Conservation (phyloP, 2,329 filamentous ascomycete genomes). For the Cladosporium oxysporum region DNA sequence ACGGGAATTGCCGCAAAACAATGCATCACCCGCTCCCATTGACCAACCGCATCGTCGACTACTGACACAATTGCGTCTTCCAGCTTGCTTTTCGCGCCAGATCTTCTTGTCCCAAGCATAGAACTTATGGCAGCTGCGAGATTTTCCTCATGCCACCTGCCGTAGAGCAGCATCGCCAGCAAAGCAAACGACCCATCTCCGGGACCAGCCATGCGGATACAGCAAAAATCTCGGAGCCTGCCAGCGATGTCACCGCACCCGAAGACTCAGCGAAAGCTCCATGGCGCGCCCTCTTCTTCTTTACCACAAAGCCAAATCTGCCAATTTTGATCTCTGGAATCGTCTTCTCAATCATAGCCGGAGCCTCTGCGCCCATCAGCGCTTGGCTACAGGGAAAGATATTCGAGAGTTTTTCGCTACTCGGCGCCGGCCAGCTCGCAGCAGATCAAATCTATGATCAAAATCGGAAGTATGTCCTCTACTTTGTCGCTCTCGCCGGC, state of each 20-base stretch:
- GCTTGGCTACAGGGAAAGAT: conserved; percentile 73
- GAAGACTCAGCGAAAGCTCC: conserved; percentile 26
- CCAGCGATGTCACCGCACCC: conserved; percentile 13
- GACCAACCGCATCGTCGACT: not conserved
- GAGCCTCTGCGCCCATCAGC: conserved; percentile 64
- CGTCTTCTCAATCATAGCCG: conserved; percentile 58
- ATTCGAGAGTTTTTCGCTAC: conserved; percentile 70
- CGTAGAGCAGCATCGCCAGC: conserved; percentile 21
- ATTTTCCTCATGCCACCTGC: conserved; percentile 23
- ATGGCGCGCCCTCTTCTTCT: conserved; percentile 68
- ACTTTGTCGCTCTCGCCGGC: conserved; percentile 64
- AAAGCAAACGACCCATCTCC: conserved; percentile 25
- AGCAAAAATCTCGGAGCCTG: conserved; percentile 11
- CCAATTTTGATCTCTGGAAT: conserved; percentile 57
- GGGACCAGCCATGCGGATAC: conserved; percentile 21
- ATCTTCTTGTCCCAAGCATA: not conserved
- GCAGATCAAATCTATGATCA: conserved; percentile 55
- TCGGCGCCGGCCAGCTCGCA: conserved; percentile 57
- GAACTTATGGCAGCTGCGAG: not conserved
- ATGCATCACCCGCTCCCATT: not conserved
- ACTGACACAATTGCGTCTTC: not conserved
- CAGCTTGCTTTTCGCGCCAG: not conserved
- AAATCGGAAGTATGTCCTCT: conserved; percentile 62
- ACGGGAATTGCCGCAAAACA: conserved; percentile 18
- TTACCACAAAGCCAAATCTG: conserved; percentile 65